Conservation (phyloP, 2,329 filamentous ascomycete genomes). For the Fusarium scirpi region DNA sequence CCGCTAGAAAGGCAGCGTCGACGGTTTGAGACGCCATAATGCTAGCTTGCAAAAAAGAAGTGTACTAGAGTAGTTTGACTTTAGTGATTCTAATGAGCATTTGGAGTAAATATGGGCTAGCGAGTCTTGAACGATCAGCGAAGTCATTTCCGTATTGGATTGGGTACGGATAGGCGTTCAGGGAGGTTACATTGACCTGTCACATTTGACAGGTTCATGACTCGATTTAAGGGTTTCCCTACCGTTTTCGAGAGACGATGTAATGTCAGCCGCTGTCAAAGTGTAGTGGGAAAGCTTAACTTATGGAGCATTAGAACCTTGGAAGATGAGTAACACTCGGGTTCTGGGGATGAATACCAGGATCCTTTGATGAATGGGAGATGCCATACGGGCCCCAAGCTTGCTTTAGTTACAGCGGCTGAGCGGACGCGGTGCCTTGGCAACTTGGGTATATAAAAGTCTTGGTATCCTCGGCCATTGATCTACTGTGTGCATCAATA, state of each 20-base stretch:
- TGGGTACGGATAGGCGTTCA: fast-evolving
- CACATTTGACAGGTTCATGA: not conserved
- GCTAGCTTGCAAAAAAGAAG: not conserved
- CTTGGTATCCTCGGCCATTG: not conserved
- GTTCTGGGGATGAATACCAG: no score
- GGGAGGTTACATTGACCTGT: not conserved
- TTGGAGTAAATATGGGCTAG: not conserved
- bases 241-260: not conserved
- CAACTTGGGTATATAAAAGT: not conserved
- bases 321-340: no score
- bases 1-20: not conserved
- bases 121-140: not conserved
- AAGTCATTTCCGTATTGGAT: no score
- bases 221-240: not conserved
- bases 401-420: not conserved
- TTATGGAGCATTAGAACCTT: no score
- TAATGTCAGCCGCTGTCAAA: not conserved
- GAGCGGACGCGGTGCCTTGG: fast-evolving
- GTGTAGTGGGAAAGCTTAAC: not conserved
- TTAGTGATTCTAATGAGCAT: not conserved
- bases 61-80: fast-evolving
- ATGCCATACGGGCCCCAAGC: no score
- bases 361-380: no score
- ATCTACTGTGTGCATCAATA: not conserved
- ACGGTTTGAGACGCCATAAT: not conserved